A percentile compares a stretch with the other conserved stretches of the same genome.
Conservation (phyloP, 2,329 filamentous ascomycete genomes). For the Neopestalotiopsis sp. region DNA sequence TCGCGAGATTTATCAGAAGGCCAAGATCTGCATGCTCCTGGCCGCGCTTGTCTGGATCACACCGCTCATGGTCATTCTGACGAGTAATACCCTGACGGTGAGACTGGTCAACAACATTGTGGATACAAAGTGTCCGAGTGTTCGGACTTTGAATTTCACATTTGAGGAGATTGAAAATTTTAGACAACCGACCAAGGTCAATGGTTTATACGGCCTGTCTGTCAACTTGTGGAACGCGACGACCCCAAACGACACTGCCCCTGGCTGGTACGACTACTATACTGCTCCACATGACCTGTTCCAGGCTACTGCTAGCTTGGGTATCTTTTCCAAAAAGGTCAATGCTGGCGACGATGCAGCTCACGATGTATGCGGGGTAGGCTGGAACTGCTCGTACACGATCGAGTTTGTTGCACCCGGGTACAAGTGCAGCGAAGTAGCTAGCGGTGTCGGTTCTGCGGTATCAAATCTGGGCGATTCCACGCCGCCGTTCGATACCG, state of each 20-base stretch:
- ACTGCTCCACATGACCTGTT: constrained; percentile 30
- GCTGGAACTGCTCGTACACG: constrained; percentile 46
- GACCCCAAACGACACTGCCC: constrained; percentile 19
- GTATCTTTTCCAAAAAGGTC: constrained; percentile 30
- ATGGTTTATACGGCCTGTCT: constrained; percentile 33
- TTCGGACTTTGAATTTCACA: constrained; percentile 39
- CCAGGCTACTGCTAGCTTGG: constrained; percentile 33
- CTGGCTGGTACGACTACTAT: constrained; percentile 40
- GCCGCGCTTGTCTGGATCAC: constrained; percentile 43
- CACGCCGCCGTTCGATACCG: constrained; percentile 36
- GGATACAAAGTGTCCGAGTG: constrained; percentile 33
- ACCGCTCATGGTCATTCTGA: constrained; percentile 43
- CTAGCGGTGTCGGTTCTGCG: constrained; percentile 33
- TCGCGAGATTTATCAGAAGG: constrained; percentile 35
- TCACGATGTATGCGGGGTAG: constrained; percentile 38
- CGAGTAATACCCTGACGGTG: constrained; percentile 42
- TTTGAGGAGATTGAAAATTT: constrained; percentile 40
- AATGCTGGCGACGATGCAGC: constrained; percentile 35
- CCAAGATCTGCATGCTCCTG: constrained; percentile 39
- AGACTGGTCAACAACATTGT: constrained; percentile 26
- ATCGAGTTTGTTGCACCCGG: constrained; percentile 43
- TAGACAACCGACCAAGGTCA: constrained; percentile 34
- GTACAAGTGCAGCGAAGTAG: constrained; percentile 43
- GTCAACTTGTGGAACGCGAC: constrained; percentile 40
- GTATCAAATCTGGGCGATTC: constrained; percentile 33